phyloP scores from a whole-genome alignment of 2,329 filamentous ascomycete genomes.

The Botrytis byssoidea region DNA sequence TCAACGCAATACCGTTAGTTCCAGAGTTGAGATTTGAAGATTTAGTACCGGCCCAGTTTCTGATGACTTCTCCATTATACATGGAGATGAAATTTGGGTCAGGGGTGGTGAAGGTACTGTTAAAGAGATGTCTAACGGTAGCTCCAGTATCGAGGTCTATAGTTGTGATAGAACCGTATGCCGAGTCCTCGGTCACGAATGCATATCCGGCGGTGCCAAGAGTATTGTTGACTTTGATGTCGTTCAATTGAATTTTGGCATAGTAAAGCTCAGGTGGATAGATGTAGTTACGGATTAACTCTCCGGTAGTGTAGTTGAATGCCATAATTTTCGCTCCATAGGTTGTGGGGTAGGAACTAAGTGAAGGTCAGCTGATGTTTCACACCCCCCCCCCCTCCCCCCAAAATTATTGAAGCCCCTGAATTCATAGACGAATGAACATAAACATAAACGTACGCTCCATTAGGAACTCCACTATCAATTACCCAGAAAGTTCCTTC shows the following conservation, averaged over 20 bases:
- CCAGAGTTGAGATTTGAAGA: not conserved
- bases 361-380: not conserved
- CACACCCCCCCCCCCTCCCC: no score
- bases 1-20: slow-evolving; percentile 1
- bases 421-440: not conserved
- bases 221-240: not conserved
- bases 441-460: not conserved
- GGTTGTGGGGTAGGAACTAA: not conserved
- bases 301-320: slow-evolving; percentile 4
- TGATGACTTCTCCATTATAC: slow-evolving; percentile 10
- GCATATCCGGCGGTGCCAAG: slow-evolving; percentile 5
- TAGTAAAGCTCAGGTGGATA: slow-evolving; percentile 11
- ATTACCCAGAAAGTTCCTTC: not conserved
- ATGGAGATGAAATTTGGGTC: slow-evolving; percentile 6
- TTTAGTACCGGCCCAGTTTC: not conserved
- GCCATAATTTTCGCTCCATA: slow-evolving; percentile 4
- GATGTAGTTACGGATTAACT: slow-evolving; percentile 6
- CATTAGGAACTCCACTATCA: slow-evolving; percentile 6
- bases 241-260: not conserved
- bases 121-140: not conserved
- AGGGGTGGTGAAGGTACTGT: not conserved
- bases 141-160: not conserved
- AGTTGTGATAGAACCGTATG: not conserved
- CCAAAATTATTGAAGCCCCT: not conserved
- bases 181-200: slow-evolving; percentile 4